Conservation (phyloP, 148 eudicot genomes). For the Fallopia convolvulus region DNA sequence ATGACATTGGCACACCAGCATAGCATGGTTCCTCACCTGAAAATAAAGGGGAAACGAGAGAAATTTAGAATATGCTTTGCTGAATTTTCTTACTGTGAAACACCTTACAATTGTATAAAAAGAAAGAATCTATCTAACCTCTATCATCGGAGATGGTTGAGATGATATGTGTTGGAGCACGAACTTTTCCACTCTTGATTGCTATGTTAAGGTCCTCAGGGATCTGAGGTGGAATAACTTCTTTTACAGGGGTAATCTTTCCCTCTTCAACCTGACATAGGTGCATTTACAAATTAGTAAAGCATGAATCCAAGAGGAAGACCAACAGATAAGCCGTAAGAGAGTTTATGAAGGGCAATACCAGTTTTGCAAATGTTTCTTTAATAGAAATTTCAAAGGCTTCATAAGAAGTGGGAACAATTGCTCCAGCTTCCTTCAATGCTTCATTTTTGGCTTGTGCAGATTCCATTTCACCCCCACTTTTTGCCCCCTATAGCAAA, state of each 20-base stretch:
- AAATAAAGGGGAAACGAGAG: slow-evolving; percentile 14
- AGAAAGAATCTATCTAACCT: slow-evolving; percentile 31
- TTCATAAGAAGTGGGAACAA: slow-evolving; percentile 91
- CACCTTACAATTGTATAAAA: slow-evolving; percentile 10
- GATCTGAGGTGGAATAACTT: slow-evolving; percentile 89
- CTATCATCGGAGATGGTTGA: slow-evolving; percentile 97
- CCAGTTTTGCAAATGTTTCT: slow-evolving; percentile 79
- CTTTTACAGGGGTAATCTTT: slow-evolving; percentile 66
- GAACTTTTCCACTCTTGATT: slow-evolving; percentile 96
- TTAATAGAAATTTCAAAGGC: slow-evolving; percentile 74
- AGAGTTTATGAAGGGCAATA: slow-evolving; percentile 11
- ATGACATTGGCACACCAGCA: slow-evolving; percentile 97
- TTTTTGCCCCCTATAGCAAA: slow-evolving; percentile 76
- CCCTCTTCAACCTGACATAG: slow-evolving; percentile 56
- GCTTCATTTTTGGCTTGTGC: slow-evolving; percentile 98
- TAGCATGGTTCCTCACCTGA: slow-evolving; percentile 94
- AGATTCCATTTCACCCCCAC: slow-evolving; percentile 96
- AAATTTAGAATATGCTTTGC: neutral
- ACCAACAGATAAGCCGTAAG: neutral
- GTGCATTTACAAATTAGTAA: neutral
- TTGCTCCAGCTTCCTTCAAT: slow-evolving; percentile 83
- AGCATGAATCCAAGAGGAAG: neutral
- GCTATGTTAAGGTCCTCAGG: slow-evolving; percentile 92
- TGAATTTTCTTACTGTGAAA: neutral
- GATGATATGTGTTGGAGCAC: slow-evolving; percentile 96